These are phyloP conservation scores for Parastagonospora nodorum DNA, from an alignment of 2,329 filamentous ascomycete species.

Conservation along the genomic window DNA sequence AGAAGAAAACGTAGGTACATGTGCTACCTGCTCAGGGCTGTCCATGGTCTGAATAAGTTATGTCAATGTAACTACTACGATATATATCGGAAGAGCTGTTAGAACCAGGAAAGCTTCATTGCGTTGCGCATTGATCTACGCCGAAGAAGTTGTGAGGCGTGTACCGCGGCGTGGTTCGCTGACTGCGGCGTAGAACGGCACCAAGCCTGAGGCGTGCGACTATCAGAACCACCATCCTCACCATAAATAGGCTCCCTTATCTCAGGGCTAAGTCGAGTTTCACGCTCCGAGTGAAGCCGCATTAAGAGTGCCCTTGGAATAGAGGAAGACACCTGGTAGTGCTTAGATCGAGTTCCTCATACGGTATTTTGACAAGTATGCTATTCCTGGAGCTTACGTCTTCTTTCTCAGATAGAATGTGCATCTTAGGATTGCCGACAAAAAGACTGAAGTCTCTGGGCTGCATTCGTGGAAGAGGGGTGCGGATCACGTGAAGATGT, in stretches of 20 bases:
- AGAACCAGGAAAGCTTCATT: not conserved
- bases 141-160: not conserved
- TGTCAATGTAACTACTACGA: not conserved
- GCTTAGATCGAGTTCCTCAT: not conserved
- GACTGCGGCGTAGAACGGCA: not conserved
- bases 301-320: too few species aligned
- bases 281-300: too few species aligned
- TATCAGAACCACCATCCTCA: too few species aligned
- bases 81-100: not conserved
- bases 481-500: not conserved
- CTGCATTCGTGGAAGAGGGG: not conserved
- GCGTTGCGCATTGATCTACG: not conserved
- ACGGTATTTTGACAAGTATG: not conserved
- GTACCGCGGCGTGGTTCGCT: not conserved
- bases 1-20: not conserved
- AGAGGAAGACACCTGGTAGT: too few species aligned
- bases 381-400: too few species aligned
- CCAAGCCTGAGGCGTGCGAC: too few species aligned
- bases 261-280: too few species aligned
- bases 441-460: not conserved
- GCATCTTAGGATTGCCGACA: not conserved
- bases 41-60: not conserved
- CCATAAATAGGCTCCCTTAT: too few species aligned
- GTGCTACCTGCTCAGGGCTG: not conserved
- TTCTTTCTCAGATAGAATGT: not conserved